phyloP scores from a whole-genome alignment of 768 basidiomycete genomes.

The Strobilomyces confusus region DNA sequence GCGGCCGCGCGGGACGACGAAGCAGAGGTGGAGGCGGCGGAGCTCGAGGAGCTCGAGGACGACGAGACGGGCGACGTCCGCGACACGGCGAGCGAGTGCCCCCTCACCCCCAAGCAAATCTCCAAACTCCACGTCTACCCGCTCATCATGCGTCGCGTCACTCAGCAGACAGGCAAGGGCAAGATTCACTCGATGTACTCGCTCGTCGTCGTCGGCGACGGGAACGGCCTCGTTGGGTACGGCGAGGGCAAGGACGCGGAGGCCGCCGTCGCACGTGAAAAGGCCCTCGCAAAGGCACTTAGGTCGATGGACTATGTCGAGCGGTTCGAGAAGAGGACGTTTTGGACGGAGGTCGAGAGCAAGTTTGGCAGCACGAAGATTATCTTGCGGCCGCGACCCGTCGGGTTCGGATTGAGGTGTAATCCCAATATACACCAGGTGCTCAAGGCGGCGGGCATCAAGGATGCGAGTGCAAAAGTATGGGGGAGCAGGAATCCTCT shows the following conservation, averaged over 20 bases:
- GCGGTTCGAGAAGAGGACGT: constrained; percentile 91
- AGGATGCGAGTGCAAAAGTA: constrained; percentile 92
- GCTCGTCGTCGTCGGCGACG: constrained; percentile 76
- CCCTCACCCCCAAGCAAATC: constrained; percentile 22
- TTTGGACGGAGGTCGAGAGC: constrained; percentile 83
- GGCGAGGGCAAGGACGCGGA: constrained; percentile 79
- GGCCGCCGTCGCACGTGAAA: constrained; percentile 44
- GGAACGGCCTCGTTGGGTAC: constrained; percentile 76
- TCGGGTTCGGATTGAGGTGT: constrained; percentile 90
- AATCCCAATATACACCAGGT: constrained; percentile 88
- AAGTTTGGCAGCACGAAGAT: constrained; percentile 86
- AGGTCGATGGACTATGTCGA: constrained; percentile 90
- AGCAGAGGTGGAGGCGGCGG: constrained; percentile 11
- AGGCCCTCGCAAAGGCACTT: constrained; percentile 67
- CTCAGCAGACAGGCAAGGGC: constrained; percentile 92
- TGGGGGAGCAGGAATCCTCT: constrained; percentile 84
- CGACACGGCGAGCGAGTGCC: constrained; percentile 15
- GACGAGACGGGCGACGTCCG: constrained; percentile 15
- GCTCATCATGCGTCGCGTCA: constrained; percentile 53
- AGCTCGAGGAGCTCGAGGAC: constrained; percentile 17
- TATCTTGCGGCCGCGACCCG: constrained; percentile 73
- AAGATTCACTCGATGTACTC: constrained; percentile 64
- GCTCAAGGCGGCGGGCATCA: constrained; percentile 90
- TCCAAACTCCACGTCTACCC: constrained; percentile 38
- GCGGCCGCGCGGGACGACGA: constrained; percentile 6